These are phyloP conservation scores for Cladosporium sp. DNA, from an alignment of 2,329 filamentous ascomycete species.

Conservation along the genomic window DNA sequence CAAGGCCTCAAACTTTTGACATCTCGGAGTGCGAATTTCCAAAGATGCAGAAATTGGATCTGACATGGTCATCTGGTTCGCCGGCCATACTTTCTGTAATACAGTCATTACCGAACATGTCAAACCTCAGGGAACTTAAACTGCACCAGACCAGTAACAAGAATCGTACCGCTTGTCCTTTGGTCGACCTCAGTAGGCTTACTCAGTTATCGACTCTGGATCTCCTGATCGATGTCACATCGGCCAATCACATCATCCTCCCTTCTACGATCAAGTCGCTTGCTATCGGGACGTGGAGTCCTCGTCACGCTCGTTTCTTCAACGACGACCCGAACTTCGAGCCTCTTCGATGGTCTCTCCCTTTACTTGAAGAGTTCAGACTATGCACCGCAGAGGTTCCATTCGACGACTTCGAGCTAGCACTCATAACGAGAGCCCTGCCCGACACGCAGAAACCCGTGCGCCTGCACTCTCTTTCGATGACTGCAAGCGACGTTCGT, in stretches of 20 bases:
- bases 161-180: not conserved
- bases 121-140: not conserved
- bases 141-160: not conserved
- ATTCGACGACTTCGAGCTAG: not conserved
- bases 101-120: not conserved
- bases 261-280: slow-evolving; percentile 3
- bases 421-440: not conserved
- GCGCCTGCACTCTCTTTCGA: slow-evolving; percentile 6
- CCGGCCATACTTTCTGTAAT: not conserved
- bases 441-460: not conserved
- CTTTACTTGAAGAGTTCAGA: not conserved
- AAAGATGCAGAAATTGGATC: not conserved
- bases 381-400: not conserved
- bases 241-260: not conserved
- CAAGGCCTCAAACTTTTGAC: not conserved
- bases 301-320: not conserved
- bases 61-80: not conserved
- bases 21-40: not conserved
- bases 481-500: not conserved
- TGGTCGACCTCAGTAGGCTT: not conserved
- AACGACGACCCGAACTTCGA: not conserved
- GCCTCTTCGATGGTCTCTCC: not conserved
- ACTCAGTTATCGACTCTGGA: not conserved
- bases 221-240: not conserved
- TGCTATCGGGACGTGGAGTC: not conserved